Evolutionary conservation across 2,329 filamentous ascomycete species (phyloP).

Genomic region (Trichoderma sp.): DNA sequence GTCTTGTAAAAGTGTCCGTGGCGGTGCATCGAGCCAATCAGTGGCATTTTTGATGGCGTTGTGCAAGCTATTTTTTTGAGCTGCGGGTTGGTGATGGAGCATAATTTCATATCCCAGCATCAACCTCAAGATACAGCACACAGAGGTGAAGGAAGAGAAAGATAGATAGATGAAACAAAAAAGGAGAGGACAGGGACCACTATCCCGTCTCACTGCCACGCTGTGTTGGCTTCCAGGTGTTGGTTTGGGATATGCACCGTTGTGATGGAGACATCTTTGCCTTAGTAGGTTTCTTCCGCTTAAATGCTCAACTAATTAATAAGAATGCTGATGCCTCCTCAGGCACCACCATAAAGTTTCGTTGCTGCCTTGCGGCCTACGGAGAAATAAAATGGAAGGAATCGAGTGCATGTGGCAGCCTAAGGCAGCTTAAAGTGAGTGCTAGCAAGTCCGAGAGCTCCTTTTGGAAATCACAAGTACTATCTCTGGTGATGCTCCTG

Average conservation of each 20-base stretch:
- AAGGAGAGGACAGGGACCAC: neutral
- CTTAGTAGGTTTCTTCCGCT: too few relatives aligned
- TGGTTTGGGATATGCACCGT: neutral
- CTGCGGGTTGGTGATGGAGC: neutral
- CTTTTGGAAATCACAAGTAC: neutral
- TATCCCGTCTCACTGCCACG: too few relatives aligned
- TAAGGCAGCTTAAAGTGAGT: neutral
- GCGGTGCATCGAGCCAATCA: neutral
- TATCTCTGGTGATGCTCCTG: neutral
- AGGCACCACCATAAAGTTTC: neutral
- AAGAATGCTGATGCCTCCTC: neutral
- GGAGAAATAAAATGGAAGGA: neutral
- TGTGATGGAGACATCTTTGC: neutral
- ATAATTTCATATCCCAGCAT: neutral
- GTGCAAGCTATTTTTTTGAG: neutral
- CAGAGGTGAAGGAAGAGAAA: too few relatives aligned
- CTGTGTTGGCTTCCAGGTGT: neutral
- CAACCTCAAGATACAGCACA: neutral
- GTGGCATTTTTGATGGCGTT: neutral
- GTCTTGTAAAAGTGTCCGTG: conserved; percentile 1
- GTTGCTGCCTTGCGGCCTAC: neutral
- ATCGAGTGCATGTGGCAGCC: neutral
- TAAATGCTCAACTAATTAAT: neutral
- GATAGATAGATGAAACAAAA: neutral
- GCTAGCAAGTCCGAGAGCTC: neutral